Percentiles rank a stretch among this genome's conserved stretches.
phyloP scores from a whole-genome alignment of 176 grass and related monocot species.

The sorghum (Sorghum bicolor) region DNA sequence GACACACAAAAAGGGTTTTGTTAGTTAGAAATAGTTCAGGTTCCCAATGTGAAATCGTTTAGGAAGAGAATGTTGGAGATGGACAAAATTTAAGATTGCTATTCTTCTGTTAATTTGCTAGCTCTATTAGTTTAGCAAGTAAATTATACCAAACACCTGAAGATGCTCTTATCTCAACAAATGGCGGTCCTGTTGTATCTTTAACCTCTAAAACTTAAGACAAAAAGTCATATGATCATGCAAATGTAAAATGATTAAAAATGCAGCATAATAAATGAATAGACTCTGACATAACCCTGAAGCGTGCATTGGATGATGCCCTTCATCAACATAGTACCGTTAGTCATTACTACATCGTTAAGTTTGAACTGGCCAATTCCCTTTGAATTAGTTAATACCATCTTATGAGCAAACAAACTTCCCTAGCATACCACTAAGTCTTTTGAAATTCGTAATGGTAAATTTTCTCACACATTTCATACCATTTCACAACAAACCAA shows the following conservation, averaged over 20 bases:
- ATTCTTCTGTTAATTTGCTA: too few species aligned
- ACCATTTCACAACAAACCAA: conserved; percentile 10
- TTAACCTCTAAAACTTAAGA: conserved; percentile 7
- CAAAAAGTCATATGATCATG: neutral
- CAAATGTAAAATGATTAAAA: conserved; percentile 3
- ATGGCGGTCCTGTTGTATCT: neutral
- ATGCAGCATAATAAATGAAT: neutral
- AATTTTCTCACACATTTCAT: neutral
- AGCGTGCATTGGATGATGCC: neutral
- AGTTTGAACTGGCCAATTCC: neutral
- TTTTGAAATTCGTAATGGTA: neutral
- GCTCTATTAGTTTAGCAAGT: too few species aligned
- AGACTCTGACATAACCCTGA: neutral
- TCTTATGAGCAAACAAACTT: conserved; percentile 10
- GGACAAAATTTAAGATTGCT: too few species aligned
- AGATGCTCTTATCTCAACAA: neutral
- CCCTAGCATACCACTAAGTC: neutral
- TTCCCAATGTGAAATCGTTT: neutral
- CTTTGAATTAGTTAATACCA: neutral
- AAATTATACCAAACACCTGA: too few species aligned
- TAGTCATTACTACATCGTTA: neutral
- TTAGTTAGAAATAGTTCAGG: neutral
- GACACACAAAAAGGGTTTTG: neutral
- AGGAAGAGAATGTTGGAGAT: too few species aligned
- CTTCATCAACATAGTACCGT: neutral